Evolutionary conservation across 2,329 filamentous ascomycete species (phyloP).

Genomic region (Pseudocercospora musae): DNA sequence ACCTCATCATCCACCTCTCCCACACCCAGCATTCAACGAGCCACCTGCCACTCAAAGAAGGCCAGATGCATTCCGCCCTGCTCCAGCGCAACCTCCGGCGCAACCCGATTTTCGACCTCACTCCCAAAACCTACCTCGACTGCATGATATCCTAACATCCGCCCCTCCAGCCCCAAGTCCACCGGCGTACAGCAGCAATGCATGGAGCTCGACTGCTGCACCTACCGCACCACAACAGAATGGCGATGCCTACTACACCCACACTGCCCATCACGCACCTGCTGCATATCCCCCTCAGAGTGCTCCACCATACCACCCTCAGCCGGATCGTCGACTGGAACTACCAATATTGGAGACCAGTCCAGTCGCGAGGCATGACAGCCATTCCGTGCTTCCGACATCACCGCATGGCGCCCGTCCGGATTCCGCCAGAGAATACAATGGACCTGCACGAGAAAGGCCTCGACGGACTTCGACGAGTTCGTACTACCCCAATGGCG

Average conservation of each 20-base stretch:
- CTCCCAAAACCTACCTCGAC: conserved; percentile 28
- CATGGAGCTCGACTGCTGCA: conserved; percentile 16
- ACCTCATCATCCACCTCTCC: conserved; percentile 19
- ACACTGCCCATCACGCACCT: conserved; percentile 24
- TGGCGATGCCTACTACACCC: conserved; percentile 19
- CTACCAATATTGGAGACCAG: conserved; percentile 32
- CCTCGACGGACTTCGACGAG: conserved; percentile 22
- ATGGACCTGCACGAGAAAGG: conserved; percentile 20
- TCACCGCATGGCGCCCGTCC: conserved; percentile 27
- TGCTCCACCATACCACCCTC: conserved; percentile 14
- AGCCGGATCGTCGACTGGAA: conserved; percentile 24
- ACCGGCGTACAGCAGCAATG: conserved; percentile 9
- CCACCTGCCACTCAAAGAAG: conserved; percentile 12
- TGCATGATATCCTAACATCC: conserved; percentile 33
- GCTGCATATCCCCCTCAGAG: conserved; percentile 21
- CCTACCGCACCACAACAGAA: conserved; percentile 18
- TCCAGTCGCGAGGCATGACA: conserved; percentile 26
- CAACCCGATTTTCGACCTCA: conserved; percentile 23
- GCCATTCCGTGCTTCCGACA: conserved; percentile 15
- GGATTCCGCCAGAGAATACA: conserved; percentile 23
- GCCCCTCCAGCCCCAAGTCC: conserved; percentile 14
- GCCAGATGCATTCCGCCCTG: conserved; percentile 21
- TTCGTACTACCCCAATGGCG: conserved; percentile 26
- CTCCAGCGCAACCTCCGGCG: too few relatives aligned
- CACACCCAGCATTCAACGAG: conserved; percentile 22